Conservation (phyloP, 768 basidiomycete species). For the Sporobolomyces pararoseus region DNA sequence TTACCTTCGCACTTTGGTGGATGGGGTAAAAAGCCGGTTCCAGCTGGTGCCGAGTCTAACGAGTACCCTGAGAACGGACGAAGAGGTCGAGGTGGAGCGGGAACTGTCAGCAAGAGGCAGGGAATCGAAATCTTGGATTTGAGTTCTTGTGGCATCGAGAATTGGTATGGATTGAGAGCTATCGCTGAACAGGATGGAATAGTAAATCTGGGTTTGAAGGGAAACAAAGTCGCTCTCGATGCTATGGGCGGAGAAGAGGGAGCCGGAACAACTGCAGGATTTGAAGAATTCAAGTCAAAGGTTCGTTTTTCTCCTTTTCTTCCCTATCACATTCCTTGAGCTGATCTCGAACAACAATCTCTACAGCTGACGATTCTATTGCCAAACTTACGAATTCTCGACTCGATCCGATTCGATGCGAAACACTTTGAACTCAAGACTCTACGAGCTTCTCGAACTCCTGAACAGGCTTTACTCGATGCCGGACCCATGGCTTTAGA, state of each 20-base stretch:
- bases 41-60: not conserved
- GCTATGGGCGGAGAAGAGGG: slow-evolving; percentile 10
- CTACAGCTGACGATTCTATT: slow-evolving; percentile 39
- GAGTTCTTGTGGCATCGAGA: slow-evolving; percentile 37
- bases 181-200: slow-evolving; percentile 30
- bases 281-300: slow-evolving; percentile 38
- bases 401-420: slow-evolving; percentile 43
- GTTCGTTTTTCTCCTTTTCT: not conserved
- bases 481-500: slow-evolving; percentile 39
- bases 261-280: not conserved
- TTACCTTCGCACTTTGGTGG: slow-evolving; percentile 35
- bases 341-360: no score
- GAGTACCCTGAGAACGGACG: not conserved
- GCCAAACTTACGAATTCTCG: slow-evolving; percentile 43
- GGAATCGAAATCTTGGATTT: slow-evolving; percentile 40
- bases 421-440: slow-evolving; percentile 40
- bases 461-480: slow-evolving; percentile 34
- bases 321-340: not conserved
- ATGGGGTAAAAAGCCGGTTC: slow-evolving; percentile 30
- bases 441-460: slow-evolving; percentile 11
- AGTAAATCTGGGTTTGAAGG: slow-evolving; percentile 42
- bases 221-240: slow-evolving; percentile 39
- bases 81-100: not conserved
- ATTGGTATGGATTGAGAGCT: slow-evolving; percentile 39
- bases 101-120: not conserved